These are phyloP conservation scores for Penicillium soppii DNA, from an alignment of 495 filamentous ascomycete species.

Conservation along the genomic window DNA sequence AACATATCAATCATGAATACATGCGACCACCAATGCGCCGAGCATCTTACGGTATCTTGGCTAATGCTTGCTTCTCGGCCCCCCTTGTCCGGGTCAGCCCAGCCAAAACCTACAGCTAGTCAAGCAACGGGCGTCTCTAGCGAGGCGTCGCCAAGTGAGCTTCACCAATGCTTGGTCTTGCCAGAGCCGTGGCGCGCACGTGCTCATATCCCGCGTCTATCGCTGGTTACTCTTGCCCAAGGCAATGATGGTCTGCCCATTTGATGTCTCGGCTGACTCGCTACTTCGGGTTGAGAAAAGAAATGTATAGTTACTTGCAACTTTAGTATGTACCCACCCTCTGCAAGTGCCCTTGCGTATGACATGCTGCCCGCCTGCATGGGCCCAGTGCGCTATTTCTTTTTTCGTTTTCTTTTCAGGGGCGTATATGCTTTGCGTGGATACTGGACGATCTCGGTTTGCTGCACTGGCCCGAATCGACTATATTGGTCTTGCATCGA, in stretches of 20 bases:
- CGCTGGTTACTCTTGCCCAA: slow-evolving; percentile 1
- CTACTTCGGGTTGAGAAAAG: background rate
- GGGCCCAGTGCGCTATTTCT: background rate
- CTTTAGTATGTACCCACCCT: background rate
- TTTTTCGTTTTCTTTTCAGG: background rate
- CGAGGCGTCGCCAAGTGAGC: slow-evolving; percentile 14
- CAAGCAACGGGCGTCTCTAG: background rate
- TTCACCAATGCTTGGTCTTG: slow-evolving; percentile 8
- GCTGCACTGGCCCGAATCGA: background rate
- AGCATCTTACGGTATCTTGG: background rate
- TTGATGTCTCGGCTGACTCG: background rate
- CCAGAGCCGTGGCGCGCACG: background rate
- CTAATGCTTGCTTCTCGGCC: slow-evolving; percentile 10
- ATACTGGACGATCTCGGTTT: background rate
- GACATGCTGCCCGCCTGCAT: background rate
- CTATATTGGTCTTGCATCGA: background rate
- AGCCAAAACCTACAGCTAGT: background rate
- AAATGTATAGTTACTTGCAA: no score
- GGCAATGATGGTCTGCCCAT: background rate
- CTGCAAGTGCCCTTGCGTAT: background rate
- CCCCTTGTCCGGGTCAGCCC: background rate
- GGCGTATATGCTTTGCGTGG: background rate
- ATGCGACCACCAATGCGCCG: background rate
- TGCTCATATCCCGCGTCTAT: slow-evolving; percentile 2
- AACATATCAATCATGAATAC: background rate